A percentile compares a stretch with the other conserved stretches of the same genome.
phyloP scores from a whole-genome alignment of 2,329 filamentous ascomycete genomes.

The Zymoseptoria brevis region DNA sequence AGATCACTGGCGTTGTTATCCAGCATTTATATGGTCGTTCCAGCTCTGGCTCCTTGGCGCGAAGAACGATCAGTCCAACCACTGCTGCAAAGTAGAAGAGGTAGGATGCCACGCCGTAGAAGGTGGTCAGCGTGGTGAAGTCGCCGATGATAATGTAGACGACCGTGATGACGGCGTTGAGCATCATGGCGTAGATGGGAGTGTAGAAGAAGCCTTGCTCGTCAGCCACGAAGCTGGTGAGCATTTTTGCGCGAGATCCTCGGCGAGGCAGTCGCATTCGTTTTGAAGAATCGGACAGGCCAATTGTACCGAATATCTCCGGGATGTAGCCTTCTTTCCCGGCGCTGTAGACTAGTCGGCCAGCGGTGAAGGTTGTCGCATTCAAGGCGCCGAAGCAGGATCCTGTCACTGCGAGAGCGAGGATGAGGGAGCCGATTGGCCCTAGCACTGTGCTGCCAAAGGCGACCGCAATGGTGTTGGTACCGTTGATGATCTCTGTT shows the following conservation, averaged over 20 bases:
- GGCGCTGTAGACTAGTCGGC: constrained; percentile 84
- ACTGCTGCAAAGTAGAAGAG: constrained; percentile 97
- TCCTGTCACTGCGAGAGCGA: constrained; percentile 81
- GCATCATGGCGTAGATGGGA: constrained; percentile 79
- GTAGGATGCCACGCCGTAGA: constrained; percentile 95
- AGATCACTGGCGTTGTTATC: constrained; percentile 95
- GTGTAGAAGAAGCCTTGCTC: constrained; percentile 82
- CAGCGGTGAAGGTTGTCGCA: constrained; percentile 86
- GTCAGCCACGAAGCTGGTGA: constrained; percentile 63
- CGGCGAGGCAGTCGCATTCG: constrained; percentile 32
- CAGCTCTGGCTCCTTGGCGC: constrained; percentile 77
- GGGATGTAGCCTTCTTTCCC: constrained; percentile 94
- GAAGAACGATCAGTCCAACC: constrained; percentile 80
- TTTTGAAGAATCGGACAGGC: constrained; percentile 46
- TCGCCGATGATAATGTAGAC: constrained; percentile 80
- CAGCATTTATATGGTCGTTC: constrained; percentile 91
- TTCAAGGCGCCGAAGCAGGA: constrained; percentile 94
- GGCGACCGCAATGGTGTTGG: constrained; percentile 91
- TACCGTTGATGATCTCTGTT: constrained; percentile 66
- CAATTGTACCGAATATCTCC: constrained; percentile 71
- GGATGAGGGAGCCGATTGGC: constrained; percentile 66
- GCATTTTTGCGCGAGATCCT: constrained; percentile 48
- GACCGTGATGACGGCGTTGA: constrained; percentile 68
- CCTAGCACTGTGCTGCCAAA: constrained; percentile 91
- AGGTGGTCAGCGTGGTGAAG: constrained; percentile 85